These are phyloP conservation scores for Adansonia madagascariensis DNA, from an alignment of 441 rosid species.

Conservation along the genomic window DNA sequence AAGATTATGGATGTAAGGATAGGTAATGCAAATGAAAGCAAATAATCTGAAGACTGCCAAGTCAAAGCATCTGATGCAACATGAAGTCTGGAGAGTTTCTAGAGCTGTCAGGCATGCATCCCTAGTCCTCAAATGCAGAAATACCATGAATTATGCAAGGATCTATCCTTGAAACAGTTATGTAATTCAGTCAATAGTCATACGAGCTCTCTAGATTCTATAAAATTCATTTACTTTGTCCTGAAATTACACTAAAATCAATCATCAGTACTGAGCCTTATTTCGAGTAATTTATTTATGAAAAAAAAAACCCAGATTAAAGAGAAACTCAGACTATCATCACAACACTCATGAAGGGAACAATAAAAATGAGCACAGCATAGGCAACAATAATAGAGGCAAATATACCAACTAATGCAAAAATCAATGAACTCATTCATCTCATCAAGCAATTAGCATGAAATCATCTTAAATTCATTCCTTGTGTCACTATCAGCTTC, in stretches of 20 bases:
- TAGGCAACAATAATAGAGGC: background rate
- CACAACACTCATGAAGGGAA: background rate
- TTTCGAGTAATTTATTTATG: background rate
- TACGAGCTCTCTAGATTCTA: background rate
- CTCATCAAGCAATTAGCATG: slow-evolving; percentile 1
- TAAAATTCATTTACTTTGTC: background rate
- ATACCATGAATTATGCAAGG: slow-evolving; percentile 44
- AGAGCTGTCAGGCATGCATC: slow-evolving; percentile 67
- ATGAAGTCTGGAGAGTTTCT: slow-evolving; percentile 79
- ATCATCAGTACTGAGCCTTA: background rate
- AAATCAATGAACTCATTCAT: background rate
- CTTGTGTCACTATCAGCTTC: background rate
- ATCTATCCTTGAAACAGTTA: background rate
- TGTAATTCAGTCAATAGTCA: background rate
- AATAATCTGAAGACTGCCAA: slow-evolving; percentile 44
- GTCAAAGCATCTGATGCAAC: slow-evolving; percentile 70
- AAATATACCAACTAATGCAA: background rate
- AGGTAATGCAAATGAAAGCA: slow-evolving; percentile 63
- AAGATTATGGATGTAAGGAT: slow-evolving; percentile 78
- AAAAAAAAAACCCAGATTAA: background rate
- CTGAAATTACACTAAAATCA: background rate
- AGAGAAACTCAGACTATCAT: slow-evolving; percentile 13
- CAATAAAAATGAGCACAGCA: slow-evolving; percentile 12
- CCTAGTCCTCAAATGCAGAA: slow-evolving; percentile 54
- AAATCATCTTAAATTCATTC: background rate